Evolutionary conservation across 2,329 filamentous ascomycete genomes (phyloP).

Genomic region (Cladophialophora immunda): DNA sequence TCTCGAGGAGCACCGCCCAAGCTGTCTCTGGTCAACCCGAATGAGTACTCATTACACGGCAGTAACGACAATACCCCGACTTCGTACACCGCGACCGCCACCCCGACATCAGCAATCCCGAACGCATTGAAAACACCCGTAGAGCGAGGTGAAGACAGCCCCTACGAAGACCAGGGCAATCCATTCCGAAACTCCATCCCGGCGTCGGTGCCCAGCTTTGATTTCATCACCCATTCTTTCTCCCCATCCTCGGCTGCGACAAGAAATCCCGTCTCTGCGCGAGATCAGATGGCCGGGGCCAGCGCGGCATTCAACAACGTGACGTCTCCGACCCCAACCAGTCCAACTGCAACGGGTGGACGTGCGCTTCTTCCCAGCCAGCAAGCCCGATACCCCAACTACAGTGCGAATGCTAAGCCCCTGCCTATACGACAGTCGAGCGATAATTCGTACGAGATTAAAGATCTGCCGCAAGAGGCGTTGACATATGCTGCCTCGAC

Average conservation of each 20-base stretch:
- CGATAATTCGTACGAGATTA: slow-evolving; percentile 28
- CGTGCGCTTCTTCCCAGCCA: slow-evolving; percentile 46
- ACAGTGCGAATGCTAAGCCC: slow-evolving; percentile 6
- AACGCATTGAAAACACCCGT: slow-evolving; percentile 16
- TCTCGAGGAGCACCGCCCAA: slow-evolving; percentile 30
- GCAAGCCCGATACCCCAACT: slow-evolving; percentile 41
- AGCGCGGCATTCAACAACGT: slow-evolving; percentile 31
- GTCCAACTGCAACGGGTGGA: slow-evolving; percentile 26
- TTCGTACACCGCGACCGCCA: slow-evolving; percentile 36
- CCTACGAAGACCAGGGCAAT: slow-evolving; percentile 40
- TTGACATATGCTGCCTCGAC: slow-evolving; percentile 18
- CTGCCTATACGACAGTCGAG: slow-evolving; percentile 21
- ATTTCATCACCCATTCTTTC: slow-evolving; percentile 31
- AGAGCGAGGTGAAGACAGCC: slow-evolving; percentile 29
- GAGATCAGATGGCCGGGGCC: slow-evolving; percentile 30
- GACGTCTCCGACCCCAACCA: slow-evolving; percentile 17
- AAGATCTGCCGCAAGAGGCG: slow-evolving; percentile 30
- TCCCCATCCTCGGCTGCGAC: slow-evolving; percentile 6
- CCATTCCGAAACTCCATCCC: slow-evolving; percentile 40
- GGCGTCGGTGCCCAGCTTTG: slow-evolving; percentile 38
- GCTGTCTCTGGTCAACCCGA: slow-evolving; percentile 41
- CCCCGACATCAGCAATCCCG: slow-evolving; percentile 37
- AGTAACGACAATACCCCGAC: slow-evolving; percentile 41
- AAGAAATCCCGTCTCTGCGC: slow-evolving; percentile 21
- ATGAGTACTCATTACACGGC: slow-evolving; percentile 32